Conservation (phyloP, 345 rosid species). For the Brassica napus region Da-Ae NC_063450.1:41485001-41485500, state of each 20-base stretch:
- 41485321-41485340: neutral
- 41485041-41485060: constrained; percentile 13
- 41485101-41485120: constrained; percentile 5
- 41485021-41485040: neutral
- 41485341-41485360: neutral
- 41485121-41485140: neutral
- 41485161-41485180: neutral
- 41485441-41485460: constrained; percentile 32
- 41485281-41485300: constrained; percentile 2
- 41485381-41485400: constrained; percentile 44
- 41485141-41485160: neutral
- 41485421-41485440: constrained; percentile 36
- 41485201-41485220: no score
- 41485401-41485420: constrained; percentile 36
- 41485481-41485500: constrained; percentile 18
- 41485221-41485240: neutral
- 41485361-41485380: constrained; percentile 16
- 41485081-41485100: neutral
- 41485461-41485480: neutral
- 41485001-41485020: neutral
- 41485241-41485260: neutral
- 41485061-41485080: constrained; percentile 5
- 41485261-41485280: neutral
- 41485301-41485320: neutral
- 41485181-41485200: neutral